Conservation (phyloP, 306 rosid genomes). For the Casuarina cunninghamiana region DNA sequence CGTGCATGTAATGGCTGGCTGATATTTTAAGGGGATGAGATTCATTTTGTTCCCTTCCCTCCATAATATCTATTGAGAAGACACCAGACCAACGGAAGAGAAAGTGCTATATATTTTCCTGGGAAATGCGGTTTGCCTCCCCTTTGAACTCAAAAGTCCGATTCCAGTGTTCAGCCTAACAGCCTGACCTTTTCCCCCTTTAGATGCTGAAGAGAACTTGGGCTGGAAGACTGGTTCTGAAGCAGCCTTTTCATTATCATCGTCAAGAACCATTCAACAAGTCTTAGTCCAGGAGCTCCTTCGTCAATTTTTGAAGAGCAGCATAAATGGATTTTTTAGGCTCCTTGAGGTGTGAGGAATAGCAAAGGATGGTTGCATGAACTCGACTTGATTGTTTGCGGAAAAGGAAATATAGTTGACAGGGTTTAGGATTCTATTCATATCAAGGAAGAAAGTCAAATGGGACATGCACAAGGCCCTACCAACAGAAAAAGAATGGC, state of each 20-base stretch:
- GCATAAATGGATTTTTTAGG: conserved; percentile 27
- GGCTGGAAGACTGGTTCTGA: conserved; percentile 29
- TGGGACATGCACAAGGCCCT: conserved; percentile 1
- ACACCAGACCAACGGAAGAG: conserved; percentile 15
- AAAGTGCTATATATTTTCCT: conserved; percentile 12
- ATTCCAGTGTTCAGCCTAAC: conserved; percentile 35
- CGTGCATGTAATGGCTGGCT: conserved; percentile 14
- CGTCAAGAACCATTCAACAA: neutral
- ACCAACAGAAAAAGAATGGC: too few species aligned
- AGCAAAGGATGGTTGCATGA: conserved; percentile 32
- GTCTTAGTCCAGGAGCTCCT: conserved; percentile 15
- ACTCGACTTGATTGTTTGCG: conserved; percentile 30
- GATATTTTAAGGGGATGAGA: conserved; percentile 19
- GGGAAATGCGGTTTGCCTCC: conserved; percentile 32
- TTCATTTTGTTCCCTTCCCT: conserved; percentile 24
- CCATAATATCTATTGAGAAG: conserved; percentile 22
- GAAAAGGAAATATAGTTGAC: conserved; percentile 10
- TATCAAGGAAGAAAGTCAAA: too few species aligned
- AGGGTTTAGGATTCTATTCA: too few species aligned
- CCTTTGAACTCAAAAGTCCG: conserved; percentile 29
- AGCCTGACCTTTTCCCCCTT: conserved; percentile 32
- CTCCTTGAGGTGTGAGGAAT: conserved; percentile 20
- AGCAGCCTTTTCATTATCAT: neutral
- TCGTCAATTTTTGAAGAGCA: conserved; percentile 20
- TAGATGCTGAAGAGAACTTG: conserved; percentile 37